Percentiles rank a stretch among this genome's conserved stretches.
phyloP scores from a whole-genome alignment of 2,329 filamentous ascomycete species.

The Nemania abortiva region DNA sequence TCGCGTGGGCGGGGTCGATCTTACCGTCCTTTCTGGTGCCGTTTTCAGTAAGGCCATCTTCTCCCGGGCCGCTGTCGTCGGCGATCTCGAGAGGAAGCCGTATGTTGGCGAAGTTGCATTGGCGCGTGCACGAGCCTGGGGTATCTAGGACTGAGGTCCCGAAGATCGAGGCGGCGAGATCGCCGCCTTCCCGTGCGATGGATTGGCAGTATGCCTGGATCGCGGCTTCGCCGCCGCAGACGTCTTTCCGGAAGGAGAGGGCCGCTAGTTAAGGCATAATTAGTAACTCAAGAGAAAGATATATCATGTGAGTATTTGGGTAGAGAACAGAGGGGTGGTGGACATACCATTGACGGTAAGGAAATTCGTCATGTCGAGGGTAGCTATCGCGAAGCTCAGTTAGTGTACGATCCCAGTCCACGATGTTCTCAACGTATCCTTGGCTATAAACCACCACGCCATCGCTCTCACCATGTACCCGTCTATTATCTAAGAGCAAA shows the following conservation, averaged over 20 bases:
- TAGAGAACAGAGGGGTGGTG: neutral
- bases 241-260: conserved; percentile 66
- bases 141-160: conserved; percentile 71
- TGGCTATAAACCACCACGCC: neutral
- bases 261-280: conserved; percentile 56
- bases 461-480: neutral
- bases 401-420: neutral
- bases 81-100: conserved; percentile 60
- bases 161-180: conserved; percentile 62
- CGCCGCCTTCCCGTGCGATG: conserved; percentile 65
- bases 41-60: neutral
- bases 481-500: neutral
- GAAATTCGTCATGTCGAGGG: conserved; percentile 69
- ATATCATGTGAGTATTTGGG: neutral
- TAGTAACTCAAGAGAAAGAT: conserved; percentile 37
- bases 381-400: conserved; percentile 56
- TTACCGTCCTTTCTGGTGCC: conserved; percentile 1
- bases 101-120: conserved; percentile 70
- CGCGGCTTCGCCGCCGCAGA: conserved; percentile 68
- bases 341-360: conserved; percentile 61
- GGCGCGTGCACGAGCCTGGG: conserved; percentile 50
- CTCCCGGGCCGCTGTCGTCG: neutral
- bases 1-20: conserved; percentile 52
- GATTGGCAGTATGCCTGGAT: conserved; percentile 65
- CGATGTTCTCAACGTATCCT: neutral